Base-by-base conservation (phyloP, 2,329 filamentous ascomycete species). In the Colletotrichum godetiae region DNA sequence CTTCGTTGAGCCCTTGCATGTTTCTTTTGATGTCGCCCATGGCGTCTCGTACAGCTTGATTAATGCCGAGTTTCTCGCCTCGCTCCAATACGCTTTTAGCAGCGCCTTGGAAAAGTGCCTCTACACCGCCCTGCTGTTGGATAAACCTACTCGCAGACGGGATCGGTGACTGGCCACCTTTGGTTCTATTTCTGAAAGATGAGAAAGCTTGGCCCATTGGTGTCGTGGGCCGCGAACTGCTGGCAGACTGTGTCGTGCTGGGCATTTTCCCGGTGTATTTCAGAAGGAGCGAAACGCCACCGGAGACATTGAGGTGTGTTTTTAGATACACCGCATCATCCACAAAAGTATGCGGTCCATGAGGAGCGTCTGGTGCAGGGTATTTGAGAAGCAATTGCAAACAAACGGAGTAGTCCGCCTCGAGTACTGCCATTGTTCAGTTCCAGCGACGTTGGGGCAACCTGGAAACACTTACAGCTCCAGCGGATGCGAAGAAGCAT, bases 401-500 rank as follows among this genome's bases (percentile, higher is more conserved):
- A 10, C 94, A 96, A 46, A 91, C 89, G 1, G 97, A 96, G 79
- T 98, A 98, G 81, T 98, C 96, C 13, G 94, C 92, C 75, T 94
- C 91, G 31, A 98, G 85, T 46, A 99, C 93, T 95, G 74, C 5
- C 72, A 24, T 53, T 7, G 24, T 19, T 70, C 31, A 63, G 67
- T 22, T 24, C 5, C 29, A 59, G 35, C 12, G 12, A 42, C 1
- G 27, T 27, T 10, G 22, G 1, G 5, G 11, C 42, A n/a, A 12
- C 2, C 11, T 4, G 46, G 42, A n/a, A 37, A n/a, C 24, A 83
- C 92, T 86, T 84, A 97, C 94, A 85, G 77, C 95, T 91, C 95
- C 95, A 98, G 69, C 96, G 91, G 77, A 98, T 95, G 63, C 97
- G 91, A 58, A 99, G 86, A 29, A 99, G 86, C 95, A 99, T 98